Conservation (phyloP, 768 basidiomycete genomes). For the Suillus discolor region DNA sequence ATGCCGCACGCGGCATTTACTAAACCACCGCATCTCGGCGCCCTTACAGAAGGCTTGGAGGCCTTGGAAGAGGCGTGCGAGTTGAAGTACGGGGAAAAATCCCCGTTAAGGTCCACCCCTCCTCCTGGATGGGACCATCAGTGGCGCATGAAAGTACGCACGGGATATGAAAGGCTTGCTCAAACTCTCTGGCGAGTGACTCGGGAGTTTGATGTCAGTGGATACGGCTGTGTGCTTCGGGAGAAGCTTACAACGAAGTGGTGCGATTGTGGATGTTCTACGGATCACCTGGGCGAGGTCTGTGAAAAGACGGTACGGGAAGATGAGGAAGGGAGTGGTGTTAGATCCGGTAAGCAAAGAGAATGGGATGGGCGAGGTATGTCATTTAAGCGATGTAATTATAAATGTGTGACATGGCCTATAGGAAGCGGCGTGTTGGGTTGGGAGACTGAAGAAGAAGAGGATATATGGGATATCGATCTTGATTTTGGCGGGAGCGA, state of each 20-base stretch:
- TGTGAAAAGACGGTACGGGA: slow-evolving; percentile 73
- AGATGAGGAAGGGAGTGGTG: slow-evolving; percentile 64
- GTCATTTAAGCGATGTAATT: slow-evolving; percentile 3
- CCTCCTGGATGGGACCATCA: slow-evolving; percentile 53
- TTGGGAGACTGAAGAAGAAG: slow-evolving; percentile 77
- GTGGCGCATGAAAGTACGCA: slow-evolving; percentile 60
- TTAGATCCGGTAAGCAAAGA: slow-evolving; percentile 63
- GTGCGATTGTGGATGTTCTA: slow-evolving; percentile 83
- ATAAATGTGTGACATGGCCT: slow-evolving; percentile 1
- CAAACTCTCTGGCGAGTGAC: slow-evolving; percentile 73
- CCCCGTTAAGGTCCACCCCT: slow-evolving; percentile 30
- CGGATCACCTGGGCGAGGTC: slow-evolving; percentile 76
- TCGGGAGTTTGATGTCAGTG: slow-evolving; percentile 70
- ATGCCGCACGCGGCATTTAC: slow-evolving; percentile 57
- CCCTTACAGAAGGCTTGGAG: slow-evolving; percentile 57
- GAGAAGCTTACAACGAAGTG: slow-evolving; percentile 76
- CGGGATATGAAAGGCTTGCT: slow-evolving; percentile 65
- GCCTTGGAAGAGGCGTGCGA: slow-evolving; percentile 69
- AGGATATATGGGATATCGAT: slow-evolving; percentile 75
- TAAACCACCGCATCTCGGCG: slow-evolving; percentile 67
- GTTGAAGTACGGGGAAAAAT: slow-evolving; percentile 50
- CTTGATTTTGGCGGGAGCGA: slow-evolving; percentile 64
- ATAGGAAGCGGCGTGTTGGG: slow-evolving; percentile 62
- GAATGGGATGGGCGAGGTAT: slow-evolving; percentile 77
- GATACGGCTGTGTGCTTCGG: slow-evolving; percentile 67